A percentile compares a stretch with the other conserved stretches of the same genome.
Evolutionary conservation across 176 grass and related monocot genomes (phyloP).

Genomic region (Aegilops umbellulata): DNA sequence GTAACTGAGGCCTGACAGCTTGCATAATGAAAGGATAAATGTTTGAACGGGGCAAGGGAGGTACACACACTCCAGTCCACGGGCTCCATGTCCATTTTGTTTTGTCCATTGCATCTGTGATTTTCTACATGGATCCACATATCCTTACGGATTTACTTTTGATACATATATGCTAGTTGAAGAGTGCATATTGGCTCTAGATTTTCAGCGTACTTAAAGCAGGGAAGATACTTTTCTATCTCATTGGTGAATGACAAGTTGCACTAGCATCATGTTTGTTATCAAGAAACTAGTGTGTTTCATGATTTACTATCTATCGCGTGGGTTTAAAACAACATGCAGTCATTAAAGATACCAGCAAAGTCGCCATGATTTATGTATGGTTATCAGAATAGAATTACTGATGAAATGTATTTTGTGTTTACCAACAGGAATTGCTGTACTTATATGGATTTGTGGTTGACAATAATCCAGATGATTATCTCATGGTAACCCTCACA

Average conservation of each 20-base stretch:
- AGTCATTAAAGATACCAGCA: not conserved
- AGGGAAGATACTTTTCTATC: not conserved
- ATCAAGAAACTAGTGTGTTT: not conserved
- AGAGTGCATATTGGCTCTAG: not conserved
- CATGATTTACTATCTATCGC: not conserved
- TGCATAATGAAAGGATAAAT: not conserved
- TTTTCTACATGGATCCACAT: not conserved
- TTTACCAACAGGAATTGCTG: conserved; percentile 70
- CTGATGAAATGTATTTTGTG: conserved; percentile 25
- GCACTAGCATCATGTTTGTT: no score
- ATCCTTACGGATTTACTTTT: conserved; percentile 27
- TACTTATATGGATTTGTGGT: conserved; percentile 96
- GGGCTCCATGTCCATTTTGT: not conserved
- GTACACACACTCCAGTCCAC: not conserved
- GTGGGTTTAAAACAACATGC: not conserved
- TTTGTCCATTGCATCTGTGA: not conserved
- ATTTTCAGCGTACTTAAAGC: not conserved
- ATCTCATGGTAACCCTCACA: conserved; percentile 72
- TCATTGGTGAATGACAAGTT: not conserved
- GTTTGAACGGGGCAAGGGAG: no score
- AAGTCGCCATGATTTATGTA: not conserved
- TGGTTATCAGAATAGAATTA: conserved; percentile 1
- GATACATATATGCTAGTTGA: not conserved
- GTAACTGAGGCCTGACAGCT: not conserved
- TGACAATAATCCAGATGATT: conserved; percentile 92